Evolutionary conservation across 345 rosid genomes (phyloP), one percentile per base, ranked within the genome.

Genomic region (Lenwebbia sp.): DNA sequence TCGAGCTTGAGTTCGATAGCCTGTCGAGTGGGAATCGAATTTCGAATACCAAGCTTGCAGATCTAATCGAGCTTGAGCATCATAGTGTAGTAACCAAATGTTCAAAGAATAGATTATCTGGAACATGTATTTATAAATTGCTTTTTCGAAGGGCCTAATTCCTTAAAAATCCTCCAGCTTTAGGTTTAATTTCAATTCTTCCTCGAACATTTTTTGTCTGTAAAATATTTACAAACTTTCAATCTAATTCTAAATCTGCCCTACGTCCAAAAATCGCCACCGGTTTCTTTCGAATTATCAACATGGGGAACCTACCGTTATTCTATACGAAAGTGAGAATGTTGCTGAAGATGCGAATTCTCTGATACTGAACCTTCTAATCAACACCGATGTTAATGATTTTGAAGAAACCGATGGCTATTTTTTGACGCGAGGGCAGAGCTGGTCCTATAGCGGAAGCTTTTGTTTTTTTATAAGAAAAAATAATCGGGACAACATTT

Each of bases 361-460:
- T 9, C 3, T 9, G 3, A 37, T 33, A 3, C 40, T 2, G 26
- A 37, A 70, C 7, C 26, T 10, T 37, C 2, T 37, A 21, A 19
- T 1, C 1, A 2, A 3, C 21, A 1, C 3, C 1, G 26, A 4
- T 5, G 13, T 19, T 4, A 3, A 37, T 19, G 23, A 65, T 65
- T 17, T 7, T 2, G 6, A 19, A 10, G 25, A 5, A 22, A 70
- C 4, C 0, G 4, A 8, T 0, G 0, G 65, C 0, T 30, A 57
- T 65, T 4, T 8, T 65, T 33, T 44, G 78, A 33, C 0, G 5
- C 1, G 22, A 33, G 25, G 78, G 22, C 6, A 19, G 22, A 19
- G 41, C 8, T 9, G 44, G 25, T 9, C 1, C 1, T 8, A 19
- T 2, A 9, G 25, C 0, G 25, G 19, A 17, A 33, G 44, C 37